Evolutionary conservation across 306 rosid genomes (phyloP).

Genomic region (Quercus alba): DNA sequence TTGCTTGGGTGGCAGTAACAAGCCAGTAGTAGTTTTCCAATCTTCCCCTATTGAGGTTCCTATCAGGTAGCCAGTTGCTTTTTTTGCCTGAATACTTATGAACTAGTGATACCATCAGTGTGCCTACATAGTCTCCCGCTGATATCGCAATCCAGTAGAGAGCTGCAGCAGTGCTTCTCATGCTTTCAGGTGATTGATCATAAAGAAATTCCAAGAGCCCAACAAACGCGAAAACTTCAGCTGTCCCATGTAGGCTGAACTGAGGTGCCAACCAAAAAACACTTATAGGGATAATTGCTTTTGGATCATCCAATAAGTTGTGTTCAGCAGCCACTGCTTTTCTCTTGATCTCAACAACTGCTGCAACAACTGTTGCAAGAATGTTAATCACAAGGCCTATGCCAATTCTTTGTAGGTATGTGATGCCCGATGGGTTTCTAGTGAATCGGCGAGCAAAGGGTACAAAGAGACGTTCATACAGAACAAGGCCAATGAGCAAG

Average conservation of each 20-base stretch:
- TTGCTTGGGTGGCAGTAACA: slow-evolving; percentile 55
- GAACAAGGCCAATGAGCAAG: slow-evolving; percentile 54
- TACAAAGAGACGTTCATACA: slow-evolving; percentile 65
- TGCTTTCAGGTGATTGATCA: slow-evolving; percentile 80
- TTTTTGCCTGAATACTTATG: slow-evolving; percentile 41
- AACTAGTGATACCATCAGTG: slow-evolving; percentile 52
- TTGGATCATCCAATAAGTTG: slow-evolving; percentile 53
- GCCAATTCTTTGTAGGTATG: slow-evolving; percentile 84
- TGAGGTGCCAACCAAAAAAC: slow-evolving; percentile 87
- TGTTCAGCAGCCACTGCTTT: slow-evolving; percentile 46
- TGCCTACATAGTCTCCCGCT: slow-evolving; percentile 53
- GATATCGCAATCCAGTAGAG: slow-evolving; percentile 55
- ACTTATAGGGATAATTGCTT: slow-evolving; percentile 56
- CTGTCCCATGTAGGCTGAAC: slow-evolving; percentile 56
- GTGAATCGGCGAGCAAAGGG: slow-evolving; percentile 60
- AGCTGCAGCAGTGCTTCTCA: slow-evolving; percentile 73
- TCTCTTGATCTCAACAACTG: slow-evolving; percentile 49
- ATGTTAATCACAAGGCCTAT: slow-evolving; percentile 58
- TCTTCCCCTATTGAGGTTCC: slow-evolving; percentile 76
- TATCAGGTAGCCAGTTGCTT: slow-evolving; percentile 73
- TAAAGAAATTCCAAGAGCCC: slow-evolving; percentile 83
- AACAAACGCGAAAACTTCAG: slow-evolving; percentile 68
- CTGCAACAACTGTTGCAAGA: slow-evolving; percentile 52
- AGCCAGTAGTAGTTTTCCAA: slow-evolving; percentile 64
- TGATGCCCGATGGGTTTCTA: slow-evolving; percentile 62